Percentiles rank a stretch among this genome's conserved stretches.
Evolutionary conservation across 768 basidiomycete species (phyloP).

Genomic region (Suillus clintonianus): DNA sequence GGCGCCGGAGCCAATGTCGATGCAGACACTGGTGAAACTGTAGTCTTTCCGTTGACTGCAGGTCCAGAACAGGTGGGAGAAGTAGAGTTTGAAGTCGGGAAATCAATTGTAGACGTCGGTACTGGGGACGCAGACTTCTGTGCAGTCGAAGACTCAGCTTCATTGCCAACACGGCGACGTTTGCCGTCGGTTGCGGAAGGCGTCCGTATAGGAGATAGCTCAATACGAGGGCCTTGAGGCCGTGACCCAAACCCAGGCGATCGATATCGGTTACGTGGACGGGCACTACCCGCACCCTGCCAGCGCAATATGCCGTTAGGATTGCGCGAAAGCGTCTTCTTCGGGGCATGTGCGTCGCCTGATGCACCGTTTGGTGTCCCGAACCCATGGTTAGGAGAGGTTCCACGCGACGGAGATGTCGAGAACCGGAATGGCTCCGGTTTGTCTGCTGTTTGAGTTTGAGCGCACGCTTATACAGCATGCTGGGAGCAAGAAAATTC

Average conservation of each 20-base stretch:
- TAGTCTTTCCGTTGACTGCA: constrained; percentile 25
- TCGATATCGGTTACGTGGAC: constrained; percentile 65
- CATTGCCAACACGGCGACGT: constrained; percentile 59
- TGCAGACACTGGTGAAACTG: constrained; percentile 9
- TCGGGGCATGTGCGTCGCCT: constrained; percentile 36
- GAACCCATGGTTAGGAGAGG: constrained; percentile 24
- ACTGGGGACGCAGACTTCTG: constrained; percentile 32
- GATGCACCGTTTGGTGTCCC: constrained; percentile 8
- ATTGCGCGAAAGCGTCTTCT: constrained; percentile 62
- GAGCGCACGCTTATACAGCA: constrained; percentile 14
- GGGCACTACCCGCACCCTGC: constrained; percentile 78
- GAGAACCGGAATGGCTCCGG: constrained; percentile 67
- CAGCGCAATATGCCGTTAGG: constrained; percentile 76
- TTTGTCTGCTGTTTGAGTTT: constrained; percentile 33
- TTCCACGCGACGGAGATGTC: constrained; percentile 34
- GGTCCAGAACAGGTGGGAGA: constrained; percentile 35
- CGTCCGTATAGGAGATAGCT: constrained; percentile 37
- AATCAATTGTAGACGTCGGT: constrained; percentile 18
- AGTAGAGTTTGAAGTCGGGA: constrained; percentile 27
- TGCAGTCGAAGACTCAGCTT: constrained; percentile 37
- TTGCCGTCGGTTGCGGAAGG: constrained; percentile 51
- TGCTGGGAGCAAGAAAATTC: constrained; percentile 10
- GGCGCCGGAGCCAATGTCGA: constrained; percentile 24
- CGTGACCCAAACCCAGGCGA: constrained; percentile 73
- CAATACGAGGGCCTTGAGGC: constrained; percentile 47